phyloP scores from a whole-genome alignment of 23 red algal genomes.

The Cyanidioschyzon merolae region DNA sequence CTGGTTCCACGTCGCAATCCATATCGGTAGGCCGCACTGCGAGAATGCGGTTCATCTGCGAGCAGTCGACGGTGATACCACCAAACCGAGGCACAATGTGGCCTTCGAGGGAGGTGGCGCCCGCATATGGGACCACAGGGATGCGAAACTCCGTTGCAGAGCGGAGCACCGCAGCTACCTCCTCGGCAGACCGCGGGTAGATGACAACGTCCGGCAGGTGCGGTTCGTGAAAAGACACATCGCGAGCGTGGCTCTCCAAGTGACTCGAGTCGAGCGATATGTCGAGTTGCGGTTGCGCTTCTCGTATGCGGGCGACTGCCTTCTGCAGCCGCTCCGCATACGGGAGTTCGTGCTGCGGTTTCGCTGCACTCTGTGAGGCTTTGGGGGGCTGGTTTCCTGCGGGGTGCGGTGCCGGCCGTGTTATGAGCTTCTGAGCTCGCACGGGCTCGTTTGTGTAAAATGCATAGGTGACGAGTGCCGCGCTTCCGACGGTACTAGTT shows the following conservation, averaged over 20 bases:
- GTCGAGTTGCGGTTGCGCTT: neutral
- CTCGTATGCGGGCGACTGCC: neutral
- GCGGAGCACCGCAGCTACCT: constrained; percentile 50
- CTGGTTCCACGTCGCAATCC: constrained; percentile 77
- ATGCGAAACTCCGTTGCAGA: constrained; percentile 39
- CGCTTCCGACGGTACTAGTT: no score
- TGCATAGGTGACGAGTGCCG: no score
- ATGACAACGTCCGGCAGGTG: constrained; percentile 60
- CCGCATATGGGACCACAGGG: constrained; percentile 80
- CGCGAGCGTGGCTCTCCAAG: neutral
- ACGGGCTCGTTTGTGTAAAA: no score
- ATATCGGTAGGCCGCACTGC: constrained; percentile 68
- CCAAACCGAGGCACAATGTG: constrained; percentile 48
- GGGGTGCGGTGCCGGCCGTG: no score
- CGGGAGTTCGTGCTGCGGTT: neutral
- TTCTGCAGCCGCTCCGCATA: neutral
- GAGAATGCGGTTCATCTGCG: constrained; percentile 63
- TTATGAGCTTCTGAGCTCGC: no score
- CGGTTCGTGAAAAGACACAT: constrained; percentile 27
- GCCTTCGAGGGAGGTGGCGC: constrained; percentile 76
- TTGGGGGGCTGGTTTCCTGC: no score
- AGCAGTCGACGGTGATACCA: constrained; percentile 56
- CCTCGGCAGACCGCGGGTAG: constrained; percentile 40
- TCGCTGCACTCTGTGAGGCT: no score
- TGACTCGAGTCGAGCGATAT: neutral